These are phyloP conservation scores for Platanthera zijinensis DNA, from an alignment of 106 monocot species.

Conservation along the genomic window DNA sequence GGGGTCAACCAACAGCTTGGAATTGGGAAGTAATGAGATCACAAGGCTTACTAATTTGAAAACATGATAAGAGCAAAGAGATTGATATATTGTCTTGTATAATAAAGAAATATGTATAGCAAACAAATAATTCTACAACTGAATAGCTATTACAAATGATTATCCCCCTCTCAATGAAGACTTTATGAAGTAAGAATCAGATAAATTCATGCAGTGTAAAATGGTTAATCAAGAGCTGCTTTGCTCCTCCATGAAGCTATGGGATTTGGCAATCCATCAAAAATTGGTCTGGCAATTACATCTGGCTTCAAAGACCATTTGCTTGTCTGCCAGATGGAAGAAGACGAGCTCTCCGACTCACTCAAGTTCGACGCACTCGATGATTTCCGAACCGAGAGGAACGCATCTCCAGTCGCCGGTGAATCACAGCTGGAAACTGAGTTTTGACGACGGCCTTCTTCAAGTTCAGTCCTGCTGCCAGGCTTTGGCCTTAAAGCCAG, in stretches of 20 bases:
- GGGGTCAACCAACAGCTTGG: too few species aligned
- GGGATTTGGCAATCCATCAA: slow-evolving; percentile 53
- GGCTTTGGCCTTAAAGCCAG: slow-evolving; percentile 53
- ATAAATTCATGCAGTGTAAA: too few species aligned
- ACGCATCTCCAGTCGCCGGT: slow-evolving; percentile 29
- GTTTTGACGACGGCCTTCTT: slow-evolving; percentile 19
- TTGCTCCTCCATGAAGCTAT: slow-evolving; percentile 40
- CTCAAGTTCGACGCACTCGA: slow-evolving; percentile 5
- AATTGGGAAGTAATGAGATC: too few species aligned
- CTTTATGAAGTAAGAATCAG: too few species aligned
- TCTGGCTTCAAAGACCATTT: slow-evolving; percentile 20
- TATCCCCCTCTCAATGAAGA: too few species aligned
- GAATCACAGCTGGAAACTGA: slow-evolving; percentile 17
- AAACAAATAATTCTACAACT: too few species aligned
- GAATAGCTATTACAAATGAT: too few species aligned
- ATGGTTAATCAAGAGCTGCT: slow-evolving; percentile 53
- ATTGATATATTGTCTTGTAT: too few species aligned
- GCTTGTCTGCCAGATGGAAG: slow-evolving; percentile 21
- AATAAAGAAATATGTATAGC: too few species aligned
- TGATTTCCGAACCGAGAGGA: slow-evolving; percentile 7
- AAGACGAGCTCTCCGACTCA: slow-evolving; percentile 36
- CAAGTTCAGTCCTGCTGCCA: slow-evolving; percentile 38
- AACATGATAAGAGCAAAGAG: too few species aligned
- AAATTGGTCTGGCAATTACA: slow-evolving; percentile 24
- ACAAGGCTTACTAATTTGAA: too few species aligned